Evolutionary conservation across 1,284 basidiomycete genomes (phyloP), one percentile per base, ranked within the genome.

Genomic region (Irpex lacteus): DNA sequence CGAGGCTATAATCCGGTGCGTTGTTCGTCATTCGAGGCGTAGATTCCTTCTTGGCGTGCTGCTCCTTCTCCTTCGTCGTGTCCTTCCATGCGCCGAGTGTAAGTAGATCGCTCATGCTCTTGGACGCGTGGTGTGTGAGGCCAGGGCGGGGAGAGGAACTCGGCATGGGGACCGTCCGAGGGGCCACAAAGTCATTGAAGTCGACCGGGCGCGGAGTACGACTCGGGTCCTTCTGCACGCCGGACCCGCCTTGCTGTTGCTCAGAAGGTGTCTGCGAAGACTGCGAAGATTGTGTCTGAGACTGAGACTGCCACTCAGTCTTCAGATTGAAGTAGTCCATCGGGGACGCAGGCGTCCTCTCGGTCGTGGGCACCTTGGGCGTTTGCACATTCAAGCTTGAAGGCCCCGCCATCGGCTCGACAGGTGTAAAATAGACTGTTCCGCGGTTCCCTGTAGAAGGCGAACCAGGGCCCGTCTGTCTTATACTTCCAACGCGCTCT

Each of bases 61-160:
- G 26, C 3, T 65, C 26, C 69, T 66, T 19, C 63, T 70, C 68
- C 66, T 70, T 64, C 68, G 69, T 65, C 52, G 67, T 68, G 62
- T 71, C 67, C 69, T 73, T 66, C 67, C 65, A 72, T 40, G 76
- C 73, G 66, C 75, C 47, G 13, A 69, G 59, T 4, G 74, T 68
- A n/a, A 73, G 66, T n/a, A 87, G 74, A 69, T 87, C 80, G 66
- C 83, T 72, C 81, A 86, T 83, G 59, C 82, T 84, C 59, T 76
- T 82, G 36, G 92, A 93, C 0, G 82, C 81, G 36, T 86, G 88
- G 59, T 84, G 81, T 71, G 88, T 88, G 66, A 90, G 74, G 18
- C 78, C 77, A 0, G 86, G 84, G 11, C 83, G 80, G 19, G 72
- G 69, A 5, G 70, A 66, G 9, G 54, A 21, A 21, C n/a, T 26